phyloP scores from a whole-genome alignment of 2,329 filamentous ascomycete genomes.

The Arthrobotrys musiformis region DNA sequence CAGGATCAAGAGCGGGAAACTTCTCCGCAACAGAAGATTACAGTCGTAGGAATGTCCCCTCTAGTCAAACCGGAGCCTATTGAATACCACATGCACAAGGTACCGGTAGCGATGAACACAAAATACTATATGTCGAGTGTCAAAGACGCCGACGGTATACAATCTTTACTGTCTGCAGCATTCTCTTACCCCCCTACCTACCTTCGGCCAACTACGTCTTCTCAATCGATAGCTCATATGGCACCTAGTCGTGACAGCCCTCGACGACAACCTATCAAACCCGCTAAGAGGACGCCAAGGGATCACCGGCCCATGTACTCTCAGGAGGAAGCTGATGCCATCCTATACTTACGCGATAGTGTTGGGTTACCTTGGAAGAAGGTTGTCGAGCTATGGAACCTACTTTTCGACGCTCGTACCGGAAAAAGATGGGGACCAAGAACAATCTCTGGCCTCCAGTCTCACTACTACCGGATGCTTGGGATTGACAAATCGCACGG shows the following conservation, averaged over 20 bases:
- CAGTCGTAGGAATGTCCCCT: background rate
- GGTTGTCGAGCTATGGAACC: constrained; percentile 44
- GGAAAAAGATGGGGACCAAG: constrained; percentile 47
- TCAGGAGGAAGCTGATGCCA: constrained; percentile 51
- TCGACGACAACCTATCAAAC: background rate
- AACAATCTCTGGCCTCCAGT: constrained; percentile 53
- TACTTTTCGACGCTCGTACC: constrained; percentile 28
- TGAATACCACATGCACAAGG: constrained; percentile 4
- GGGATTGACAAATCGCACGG: constrained; percentile 45
- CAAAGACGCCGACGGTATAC: constrained; percentile 22
- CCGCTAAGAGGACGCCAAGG: constrained; percentile 22
- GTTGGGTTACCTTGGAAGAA: constrained; percentile 51
- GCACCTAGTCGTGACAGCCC: background rate
- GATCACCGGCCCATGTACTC: constrained; percentile 52
- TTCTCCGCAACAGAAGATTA: background rate
- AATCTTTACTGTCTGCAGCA: constrained; percentile 19
- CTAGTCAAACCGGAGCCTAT: background rate
- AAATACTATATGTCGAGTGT: background rate
- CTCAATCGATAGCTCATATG: background rate
- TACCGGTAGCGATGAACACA: background rate
- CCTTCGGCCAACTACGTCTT: background rate
- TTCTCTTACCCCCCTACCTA: background rate
- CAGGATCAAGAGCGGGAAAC: background rate
- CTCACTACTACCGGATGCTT: constrained; percentile 52
- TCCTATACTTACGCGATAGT: constrained; percentile 46